Conservation (phyloP, 805 yeast species). For the Kuraishia borneana region DNA sequence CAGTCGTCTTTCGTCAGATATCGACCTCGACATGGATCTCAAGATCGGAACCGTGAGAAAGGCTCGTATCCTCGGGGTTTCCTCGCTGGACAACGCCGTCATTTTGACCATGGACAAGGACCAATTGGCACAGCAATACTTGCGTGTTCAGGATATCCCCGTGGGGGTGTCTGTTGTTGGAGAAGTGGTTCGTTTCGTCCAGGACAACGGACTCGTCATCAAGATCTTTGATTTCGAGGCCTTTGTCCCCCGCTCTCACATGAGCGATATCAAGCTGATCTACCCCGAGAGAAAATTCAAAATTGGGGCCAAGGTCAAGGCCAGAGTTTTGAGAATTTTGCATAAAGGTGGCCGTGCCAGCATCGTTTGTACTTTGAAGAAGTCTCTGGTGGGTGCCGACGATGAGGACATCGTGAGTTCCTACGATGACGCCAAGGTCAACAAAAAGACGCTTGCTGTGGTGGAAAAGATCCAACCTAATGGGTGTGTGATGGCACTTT, state of each 20-base stretch:
- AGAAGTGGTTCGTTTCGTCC: constrained; percentile 43
- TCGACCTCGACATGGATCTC: constrained; percentile 35
- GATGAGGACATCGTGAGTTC: constrained; percentile 37
- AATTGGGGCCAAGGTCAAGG: constrained; percentile 71
- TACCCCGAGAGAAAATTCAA: constrained; percentile 92
- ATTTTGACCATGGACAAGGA: constrained; percentile 60
- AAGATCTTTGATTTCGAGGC: constrained; percentile 63
- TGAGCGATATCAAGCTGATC: constrained; percentile 73
- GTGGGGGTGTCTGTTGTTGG: constrained; percentile 55
- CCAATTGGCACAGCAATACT: constrained; percentile 50
- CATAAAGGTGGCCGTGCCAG: constrained; percentile 28
- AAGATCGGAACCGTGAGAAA: constrained; percentile 53
- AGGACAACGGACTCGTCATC: constrained; percentile 58
- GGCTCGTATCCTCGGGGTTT: constrained; percentile 71
- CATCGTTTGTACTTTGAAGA: constrained; percentile 65
- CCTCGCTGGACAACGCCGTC: constrained; percentile 53
- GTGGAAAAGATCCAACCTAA: constrained; percentile 58
- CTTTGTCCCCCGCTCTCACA: constrained; percentile 59
- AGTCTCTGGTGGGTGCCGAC: constrained; percentile 63
- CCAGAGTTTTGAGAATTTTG: constrained; percentile 49
- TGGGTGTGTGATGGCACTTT: constrained; percentile 81
- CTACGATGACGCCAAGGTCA: constrained; percentile 27
- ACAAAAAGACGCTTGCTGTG: constrained; percentile 56
- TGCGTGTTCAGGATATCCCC: constrained; percentile 64
- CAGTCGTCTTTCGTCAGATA: constrained; percentile 49